Evolutionary conservation across 176 grass and related monocot genomes (phyloP).

Genomic region (Carex scoparia): DNA sequence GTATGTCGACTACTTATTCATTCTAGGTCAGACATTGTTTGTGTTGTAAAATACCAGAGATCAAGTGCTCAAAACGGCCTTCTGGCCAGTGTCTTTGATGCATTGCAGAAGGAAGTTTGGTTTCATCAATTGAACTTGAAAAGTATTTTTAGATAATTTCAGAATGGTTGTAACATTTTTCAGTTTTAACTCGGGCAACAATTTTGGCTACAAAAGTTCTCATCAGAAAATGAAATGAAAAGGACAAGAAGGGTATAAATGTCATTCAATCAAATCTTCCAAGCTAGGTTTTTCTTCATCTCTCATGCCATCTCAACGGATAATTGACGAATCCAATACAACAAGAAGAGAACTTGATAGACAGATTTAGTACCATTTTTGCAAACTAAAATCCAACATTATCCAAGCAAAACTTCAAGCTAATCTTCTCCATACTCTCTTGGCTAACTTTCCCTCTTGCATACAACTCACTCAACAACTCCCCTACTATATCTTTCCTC

Average conservation of each 20-base stretch:
- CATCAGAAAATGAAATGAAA: neutral
- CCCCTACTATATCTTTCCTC: neutral
- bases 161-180: neutral
- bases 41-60: neutral
- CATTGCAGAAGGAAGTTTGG: neutral
- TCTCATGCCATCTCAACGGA: neutral
- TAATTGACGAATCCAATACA: too few species aligned
- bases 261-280: neutral
- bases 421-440: neutral
- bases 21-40: too few species aligned
- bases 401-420: conserved; percentile 22
- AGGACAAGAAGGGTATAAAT: neutral
- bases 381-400: neutral
- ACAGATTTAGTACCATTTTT: neutral
- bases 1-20: too few species aligned
- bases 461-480: conserved; percentile 18
- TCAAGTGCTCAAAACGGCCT: neutral
- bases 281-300: neutral
- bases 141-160: neutral
- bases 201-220: neutral
- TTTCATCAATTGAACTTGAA: neutral
- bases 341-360: neutral
- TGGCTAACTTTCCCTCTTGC: neutral
- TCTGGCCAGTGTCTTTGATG: too few species aligned
- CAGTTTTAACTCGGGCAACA: neutral